phyloP scores from a whole-genome alignment of 2,329 filamentous ascomycete genomes.

The Claviceps arundinis region DNA sequence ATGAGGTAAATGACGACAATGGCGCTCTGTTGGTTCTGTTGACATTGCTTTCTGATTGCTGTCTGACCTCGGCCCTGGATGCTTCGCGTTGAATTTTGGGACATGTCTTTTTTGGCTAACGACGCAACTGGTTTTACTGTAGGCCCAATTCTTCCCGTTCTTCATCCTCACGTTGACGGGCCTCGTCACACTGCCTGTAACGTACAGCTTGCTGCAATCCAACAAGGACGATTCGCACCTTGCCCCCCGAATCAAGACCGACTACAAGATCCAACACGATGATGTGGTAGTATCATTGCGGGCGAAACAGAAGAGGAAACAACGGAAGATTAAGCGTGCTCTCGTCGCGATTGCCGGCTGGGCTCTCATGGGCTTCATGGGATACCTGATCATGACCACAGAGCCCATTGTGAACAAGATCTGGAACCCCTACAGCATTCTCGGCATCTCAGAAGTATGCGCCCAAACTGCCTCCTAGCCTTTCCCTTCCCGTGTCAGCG shows the following conservation, averaged over 20 bases:
- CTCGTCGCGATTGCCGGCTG: constrained; percentile 66
- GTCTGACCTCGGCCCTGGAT: not conserved
- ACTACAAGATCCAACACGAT: constrained; percentile 70
- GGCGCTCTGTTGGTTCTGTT: not conserved
- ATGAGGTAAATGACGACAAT: constrained; percentile 45
- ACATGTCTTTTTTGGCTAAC: constrained; percentile 2
- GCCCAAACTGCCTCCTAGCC: not conserved
- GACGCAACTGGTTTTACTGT: not conserved
- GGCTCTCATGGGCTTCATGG: constrained; percentile 75
- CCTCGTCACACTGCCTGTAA: constrained; percentile 79
- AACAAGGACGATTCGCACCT: constrained; percentile 65
- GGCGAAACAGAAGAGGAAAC: constrained; percentile 76
- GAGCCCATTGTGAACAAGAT: constrained; percentile 59
- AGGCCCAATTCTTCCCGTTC: constrained; percentile 98
- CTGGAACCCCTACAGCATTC: constrained; percentile 94
- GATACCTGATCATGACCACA: constrained; percentile 77
- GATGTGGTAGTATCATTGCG: constrained; percentile 73
- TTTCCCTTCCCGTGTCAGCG: not conserved
- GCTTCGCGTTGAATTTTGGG: not conserved
- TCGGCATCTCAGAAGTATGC: constrained; percentile 65
- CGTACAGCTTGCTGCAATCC: constrained; percentile 74
- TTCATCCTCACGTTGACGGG: constrained; percentile 87
- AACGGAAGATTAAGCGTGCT: constrained; percentile 76
- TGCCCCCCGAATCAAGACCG: constrained; percentile 68
- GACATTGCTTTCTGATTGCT: not conserved